These are phyloP conservation scores for Globisporangium apiculatum DNA, from an alignment of 352 stramenopile genomes.

Conservation along the genomic window DNA sequence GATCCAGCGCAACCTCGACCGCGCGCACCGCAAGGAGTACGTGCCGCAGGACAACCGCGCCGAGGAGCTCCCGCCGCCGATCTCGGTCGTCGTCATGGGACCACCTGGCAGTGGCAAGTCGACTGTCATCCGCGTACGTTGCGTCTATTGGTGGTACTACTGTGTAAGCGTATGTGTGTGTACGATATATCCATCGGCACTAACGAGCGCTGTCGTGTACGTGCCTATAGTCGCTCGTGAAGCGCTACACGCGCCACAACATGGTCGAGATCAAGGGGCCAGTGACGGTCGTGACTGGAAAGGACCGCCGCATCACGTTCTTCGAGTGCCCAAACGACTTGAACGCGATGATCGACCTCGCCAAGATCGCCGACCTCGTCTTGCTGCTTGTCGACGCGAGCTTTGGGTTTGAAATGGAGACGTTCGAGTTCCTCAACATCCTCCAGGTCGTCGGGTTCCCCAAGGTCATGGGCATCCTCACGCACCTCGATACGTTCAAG, in stretches of 20 bases:
- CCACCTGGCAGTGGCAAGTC: conserved; percentile 95
- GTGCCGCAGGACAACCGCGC: conserved; percentile 83
- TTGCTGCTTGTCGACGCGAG: conserved; percentile 99
- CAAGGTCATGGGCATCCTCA: conserved; percentile 98
- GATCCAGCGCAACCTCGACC: conserved; percentile 98
- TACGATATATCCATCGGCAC: too few relatives aligned
- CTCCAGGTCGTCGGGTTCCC: conserved; percentile 91
- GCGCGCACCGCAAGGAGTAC: conserved; percentile 97
- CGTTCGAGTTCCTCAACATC: conserved; percentile 99
- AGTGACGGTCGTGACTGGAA: conserved; percentile 97
- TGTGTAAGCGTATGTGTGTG: neutral
- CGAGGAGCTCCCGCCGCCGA: conserved; percentile 88
- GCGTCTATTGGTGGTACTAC: conserved; percentile 11
- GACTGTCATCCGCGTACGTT: conserved; percentile 92
- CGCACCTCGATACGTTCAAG: conserved; percentile 97
- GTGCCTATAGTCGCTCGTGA: conserved; percentile 89
- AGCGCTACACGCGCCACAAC: conserved; percentile 99
- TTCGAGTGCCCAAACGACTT: conserved; percentile 97
- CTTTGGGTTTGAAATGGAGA: conserved; percentile 99
- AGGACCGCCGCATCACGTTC: conserved; percentile 97
- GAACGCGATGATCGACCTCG: conserved; percentile 93
- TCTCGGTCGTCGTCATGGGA: conserved; percentile 97
- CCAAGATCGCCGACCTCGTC: conserved; percentile 99
- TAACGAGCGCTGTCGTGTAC: too few relatives aligned
- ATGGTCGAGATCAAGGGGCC: conserved; percentile 96